These are phyloP conservation scores for Penicillium sp. DNA, from an alignment of 2,329 filamentous ascomycete genomes.

Conservation along the genomic window DNA sequence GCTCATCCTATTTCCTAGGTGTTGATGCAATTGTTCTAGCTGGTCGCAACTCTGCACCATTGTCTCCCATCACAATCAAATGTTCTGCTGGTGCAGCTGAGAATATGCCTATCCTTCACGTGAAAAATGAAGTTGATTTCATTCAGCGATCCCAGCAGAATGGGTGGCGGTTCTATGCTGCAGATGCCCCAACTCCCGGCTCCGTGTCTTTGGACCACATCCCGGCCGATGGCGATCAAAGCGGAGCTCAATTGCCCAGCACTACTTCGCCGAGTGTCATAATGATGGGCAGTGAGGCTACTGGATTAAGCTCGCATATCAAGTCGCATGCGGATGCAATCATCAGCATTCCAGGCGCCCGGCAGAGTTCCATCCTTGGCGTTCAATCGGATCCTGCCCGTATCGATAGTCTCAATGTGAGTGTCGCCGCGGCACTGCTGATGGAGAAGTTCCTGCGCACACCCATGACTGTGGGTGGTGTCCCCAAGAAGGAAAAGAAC, in stretches of 20 bases:
- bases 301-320: constrained; percentile 66
- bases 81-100: constrained; percentile 87
- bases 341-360: constrained; percentile 61
- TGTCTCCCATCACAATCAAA: constrained; percentile 79
- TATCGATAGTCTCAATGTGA: constrained; percentile 92
- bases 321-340: constrained; percentile 64
- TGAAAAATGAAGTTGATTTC: constrained; percentile 68
- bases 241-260: constrained; percentile 48
- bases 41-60: constrained; percentile 67
- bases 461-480: constrained; percentile 30
- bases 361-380: constrained; percentile 44
- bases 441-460: constrained; percentile 43
- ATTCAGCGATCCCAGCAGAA: constrained; percentile 64
- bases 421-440: constrained; percentile 78
- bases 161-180: constrained; percentile 83
- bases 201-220: constrained; percentile 24
- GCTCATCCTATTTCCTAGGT: constrained; percentile 87
- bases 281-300: constrained; percentile 78
- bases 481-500: constrained; percentile 20
- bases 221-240: constrained; percentile 29
- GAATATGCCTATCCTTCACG: constrained; percentile 69
- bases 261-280: constrained; percentile 68
- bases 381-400: constrained; percentile 45
- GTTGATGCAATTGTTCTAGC: constrained; percentile 80
- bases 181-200: constrained; percentile 52